Base-by-base conservation (phyloP, 2,329 filamentous ascomycete species). In the Emergomyces pasteurianus region DNA sequence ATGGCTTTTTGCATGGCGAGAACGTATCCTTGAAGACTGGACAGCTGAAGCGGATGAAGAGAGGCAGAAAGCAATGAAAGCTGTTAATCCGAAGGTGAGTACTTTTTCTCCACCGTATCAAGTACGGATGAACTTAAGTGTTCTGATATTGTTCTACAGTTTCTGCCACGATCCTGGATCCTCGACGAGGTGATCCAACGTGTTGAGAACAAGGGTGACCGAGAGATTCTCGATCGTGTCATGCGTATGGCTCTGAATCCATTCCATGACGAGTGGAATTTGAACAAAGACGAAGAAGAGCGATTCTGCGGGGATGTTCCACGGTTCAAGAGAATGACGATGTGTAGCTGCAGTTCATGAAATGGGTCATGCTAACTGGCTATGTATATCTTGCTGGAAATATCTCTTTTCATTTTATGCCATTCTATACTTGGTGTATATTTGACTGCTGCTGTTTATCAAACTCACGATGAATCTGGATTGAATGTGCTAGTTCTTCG, bases 311-410 rank as follows among this genome's bases (percentile, higher is more conserved):
- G 89, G 1, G 91, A 96, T 75, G 90, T 95, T 60, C 92, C 92
- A 0, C 85, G 82, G 71, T 80, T 80, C 53, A 85, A 86, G 74
- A 83, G 90, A 66, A 89, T 88, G 40, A 85, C 96, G 83, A 92
- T 96, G 78, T 97, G 94, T 73, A 95, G 90, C 72, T 99, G 94
- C 75, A 96, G 90, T 72, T 96, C 92, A 28, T 95, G n/a, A 40
- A 59, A 53, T 28, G 42, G 28, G 14, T 23, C n/a, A 26, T 56
- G n/a, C 36, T 28, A 56, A 31, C 10, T 55, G 34, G 36, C 53
- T 40, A 16, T 34, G 26, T 34, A n/a, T 31, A 52, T n/a, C 14
- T n/a, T 34, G 4, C 5, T 10, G 9, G 55, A 50, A 31, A 62
- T 52, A 56, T 40, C 26, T 36, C 21, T 28, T 55, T 36, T 31